Evolutionary conservation across 2,329 filamentous ascomycete species (phyloP), one percentile per base, ranked within the genome.

Genomic region (Curvularia sp.): DNA sequence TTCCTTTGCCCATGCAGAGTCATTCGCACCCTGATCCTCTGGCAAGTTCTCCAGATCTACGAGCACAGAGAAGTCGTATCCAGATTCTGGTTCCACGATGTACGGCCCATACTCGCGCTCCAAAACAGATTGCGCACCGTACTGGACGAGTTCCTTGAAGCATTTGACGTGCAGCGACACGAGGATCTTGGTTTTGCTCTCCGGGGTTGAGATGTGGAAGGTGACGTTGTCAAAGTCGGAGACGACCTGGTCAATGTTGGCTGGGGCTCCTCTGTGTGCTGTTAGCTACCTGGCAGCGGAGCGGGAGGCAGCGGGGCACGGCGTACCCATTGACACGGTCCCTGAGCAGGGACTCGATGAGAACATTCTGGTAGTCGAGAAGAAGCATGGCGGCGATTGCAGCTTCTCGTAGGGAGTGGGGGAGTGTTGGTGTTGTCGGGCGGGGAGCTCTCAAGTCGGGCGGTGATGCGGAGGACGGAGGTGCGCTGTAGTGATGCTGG

Each of bases 141-240:
- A 97, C 73, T 91, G 87, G 60, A 98, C 86, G 42, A 99, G 86
- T 77, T 99, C 96, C 68, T 87, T 86, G 83, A 89, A 99, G 83
- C 95, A 99, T 82, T 94, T 91, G 78, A 99, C 92, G 78, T 92
- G 88, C 72, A 99, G 90, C 22, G 95, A 99, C 58, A 99, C 88
- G 51, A 96, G 86, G 67, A 99, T 97, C 81, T 96, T 92, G 49
- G 92, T 89, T 84, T 98, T 98, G 62, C 88, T 83, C 78, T 97
- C 93, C 58, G 94, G 95, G 1, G 95, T 99, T 38, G 94, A 98
- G 75, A 99, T 93, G 80, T 99, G 95, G 81, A 98, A 99, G 68
- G 91, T 96, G 70, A 98, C 95, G 76, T 94, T 94, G 81, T 99
- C 96, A 76, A 99, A 99, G 81, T 99, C 95, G 77, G 94, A 98